Base-by-base conservation (phyloP, 176 grass and related monocot species). In the Melocanna baccifera region DNA sequence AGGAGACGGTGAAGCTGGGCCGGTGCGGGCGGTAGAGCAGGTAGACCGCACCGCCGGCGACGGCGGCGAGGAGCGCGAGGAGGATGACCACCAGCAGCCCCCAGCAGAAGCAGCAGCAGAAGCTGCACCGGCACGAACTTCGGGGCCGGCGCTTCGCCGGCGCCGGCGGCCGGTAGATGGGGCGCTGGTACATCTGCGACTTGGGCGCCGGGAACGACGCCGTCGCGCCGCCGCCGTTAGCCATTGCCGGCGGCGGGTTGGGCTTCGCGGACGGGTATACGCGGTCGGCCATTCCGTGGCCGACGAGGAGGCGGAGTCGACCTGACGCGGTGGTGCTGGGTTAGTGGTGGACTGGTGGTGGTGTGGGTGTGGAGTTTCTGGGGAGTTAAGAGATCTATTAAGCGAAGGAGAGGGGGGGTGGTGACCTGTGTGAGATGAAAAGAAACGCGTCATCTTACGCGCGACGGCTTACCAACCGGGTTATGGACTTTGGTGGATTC, bases 21-120 rank as follows among this genome's bases (percentile, higher is more conserved):
- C 91, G 96, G 12, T 90, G 96, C 41, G 96, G 96, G 59, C 77
- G 93, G 86, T 99, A 99, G 10, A 99, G 78, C 1, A 99, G 63
- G 77, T 99, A 99, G 91, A 99, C 91, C 25, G 78, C 84, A 19
- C 91, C 96, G 0, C 87, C 89, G 1, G 86, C 84, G 0, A 91
- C 89, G 9, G 93, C 93, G 6, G 86, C 90, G 11, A 89, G 29
- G 39, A 99, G 12, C 18, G 92, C 84, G 26, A 99, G 81, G 37
- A 88, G 75, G 81, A 99, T 1, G 34, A 99, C 5, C 2, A 36
- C 55, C 4, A 96, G 67, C 15, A 92, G n/a, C 11, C 88, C 19
- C 96, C 96, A 96, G 83, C 90, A 88, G 77, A 89, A 94, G 89
- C 83, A 77, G 63, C 88, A 91, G 83, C 96, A 95, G 65, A 83